These are phyloP conservation scores for Pisolithus sp. DNA, from an alignment of 768 basidiomycete species.

Conservation along the genomic window DNA sequence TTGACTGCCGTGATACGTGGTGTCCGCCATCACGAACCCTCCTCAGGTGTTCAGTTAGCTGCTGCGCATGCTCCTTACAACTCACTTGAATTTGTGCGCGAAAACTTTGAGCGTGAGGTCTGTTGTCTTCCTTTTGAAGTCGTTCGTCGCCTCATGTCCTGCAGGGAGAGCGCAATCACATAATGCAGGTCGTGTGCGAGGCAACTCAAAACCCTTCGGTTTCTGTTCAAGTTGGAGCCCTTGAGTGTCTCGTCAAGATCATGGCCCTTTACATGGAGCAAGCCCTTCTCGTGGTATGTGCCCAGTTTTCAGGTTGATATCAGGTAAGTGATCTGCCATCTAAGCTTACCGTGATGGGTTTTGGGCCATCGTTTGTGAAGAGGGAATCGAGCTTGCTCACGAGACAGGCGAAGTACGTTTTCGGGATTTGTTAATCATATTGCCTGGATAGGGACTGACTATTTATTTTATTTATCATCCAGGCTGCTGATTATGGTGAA, in stretches of 20 bases:
- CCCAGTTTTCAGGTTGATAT: slow-evolving; percentile 3
- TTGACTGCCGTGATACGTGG: slow-evolving; percentile 98
- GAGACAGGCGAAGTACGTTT: no score
- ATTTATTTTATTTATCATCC: no score
- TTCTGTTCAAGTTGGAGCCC: slow-evolving; percentile 86
- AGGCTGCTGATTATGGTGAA: no score
- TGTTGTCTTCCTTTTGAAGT: slow-evolving; percentile 19
- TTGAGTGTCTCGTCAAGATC: slow-evolving; percentile 91
- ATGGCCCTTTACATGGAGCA: slow-evolving; percentile 99
- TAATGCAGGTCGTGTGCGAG: no score
- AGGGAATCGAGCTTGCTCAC: no score
- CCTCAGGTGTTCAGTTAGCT: slow-evolving; percentile 83
- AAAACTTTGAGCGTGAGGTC: slow-evolving; percentile 97
- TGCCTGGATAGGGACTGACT: no score
- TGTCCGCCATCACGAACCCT: slow-evolving; percentile 91
- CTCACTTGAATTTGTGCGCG: slow-evolving; percentile 94
- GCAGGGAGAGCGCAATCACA: no score
- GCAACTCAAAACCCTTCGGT: slow-evolving; percentile 70
- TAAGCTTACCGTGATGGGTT: slow-evolving; percentile 94
- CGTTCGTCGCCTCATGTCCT: slow-evolving; percentile 2
- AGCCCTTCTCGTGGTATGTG: slow-evolving; percentile 90
- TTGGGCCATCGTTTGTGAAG: slow-evolving; percentile 98
- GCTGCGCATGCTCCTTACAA: no score
- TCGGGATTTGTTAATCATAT: no score
- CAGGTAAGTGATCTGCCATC: slow-evolving; percentile 10